Percentiles rank a stretch among this genome's conserved stretches.
phyloP scores from a whole-genome alignment of 2,329 filamentous ascomycete genomes.

The Ascochyta viciae-villosae region DNA sequence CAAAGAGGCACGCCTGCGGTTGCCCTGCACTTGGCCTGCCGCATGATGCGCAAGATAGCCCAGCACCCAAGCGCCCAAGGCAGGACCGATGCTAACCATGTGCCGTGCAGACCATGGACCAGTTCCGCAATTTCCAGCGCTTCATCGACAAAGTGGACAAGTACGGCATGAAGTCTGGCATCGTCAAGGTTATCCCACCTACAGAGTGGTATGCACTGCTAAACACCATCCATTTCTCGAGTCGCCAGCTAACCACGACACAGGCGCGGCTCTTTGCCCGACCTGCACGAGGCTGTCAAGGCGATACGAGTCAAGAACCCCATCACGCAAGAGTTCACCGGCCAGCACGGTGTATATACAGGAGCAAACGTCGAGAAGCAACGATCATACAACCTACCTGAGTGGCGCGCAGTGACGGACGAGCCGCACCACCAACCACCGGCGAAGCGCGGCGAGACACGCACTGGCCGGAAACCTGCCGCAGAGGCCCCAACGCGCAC shows the following conservation, averaged over 20 bases:
- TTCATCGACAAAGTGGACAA: conserved; percentile 90
- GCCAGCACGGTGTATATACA: conserved; percentile 91
- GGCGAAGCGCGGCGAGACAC: conserved; percentile 82
- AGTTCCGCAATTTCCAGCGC: conserved; percentile 91
- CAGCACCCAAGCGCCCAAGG: background rate
- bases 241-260: background rate
- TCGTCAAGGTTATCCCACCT: conserved; percentile 94
- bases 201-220: conserved; percentile 79
- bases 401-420: conserved; percentile 93
- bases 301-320: conserved; percentile 93
- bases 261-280: conserved; percentile 74
- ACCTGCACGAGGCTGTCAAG: conserved; percentile 85
- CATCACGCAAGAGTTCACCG: conserved; percentile 98
- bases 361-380: conserved; percentile 98
- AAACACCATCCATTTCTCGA: background rate
- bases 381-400: conserved; percentile 92
- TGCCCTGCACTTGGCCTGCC: conserved; percentile 3
- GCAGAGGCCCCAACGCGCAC: conserved; percentile 41
- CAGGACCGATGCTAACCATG: conserved; percentile 24
- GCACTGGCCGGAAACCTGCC: conserved; percentile 53
- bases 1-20: conserved; percentile 8
- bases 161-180: conserved; percentile 97
- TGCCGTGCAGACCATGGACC: conserved; percentile 73
- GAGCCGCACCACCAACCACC: conserved; percentile 96
- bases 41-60: conserved; percentile 12